These are phyloP conservation scores for Vigna reflexopilosa DNA, from an alignment of 306 rosid species.

Conservation along the genomic window DNA sequence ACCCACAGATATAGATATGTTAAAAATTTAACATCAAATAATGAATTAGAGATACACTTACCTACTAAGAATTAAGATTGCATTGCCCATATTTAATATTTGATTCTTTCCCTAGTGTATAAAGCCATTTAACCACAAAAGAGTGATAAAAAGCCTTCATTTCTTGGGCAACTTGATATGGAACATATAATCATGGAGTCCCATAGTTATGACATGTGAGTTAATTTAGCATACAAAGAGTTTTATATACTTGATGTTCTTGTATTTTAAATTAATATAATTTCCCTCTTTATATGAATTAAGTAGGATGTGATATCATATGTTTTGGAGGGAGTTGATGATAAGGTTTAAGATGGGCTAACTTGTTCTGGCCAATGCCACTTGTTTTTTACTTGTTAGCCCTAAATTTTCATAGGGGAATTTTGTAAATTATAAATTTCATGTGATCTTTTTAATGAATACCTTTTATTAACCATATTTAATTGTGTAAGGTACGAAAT, in stretches of 20 bases:
- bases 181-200: constrained; percentile 93
- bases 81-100: too few relatives aligned
- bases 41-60: too few relatives aligned
- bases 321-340: constrained; percentile 31
- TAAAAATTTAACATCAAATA: too few relatives aligned
- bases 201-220: constrained; percentile 95
- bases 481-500: constrained; percentile 11
- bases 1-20: too few relatives aligned
- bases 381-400: too few relatives aligned
- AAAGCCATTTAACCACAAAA: background rate
- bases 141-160: constrained; percentile 63
- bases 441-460: background rate
- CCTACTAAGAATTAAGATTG: too few relatives aligned
- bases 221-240: constrained; percentile 19
- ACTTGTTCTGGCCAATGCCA: too few relatives aligned
- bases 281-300: background rate
- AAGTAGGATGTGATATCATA: constrained; percentile 3
- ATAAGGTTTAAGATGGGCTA: background rate
- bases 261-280: constrained; percentile 26
- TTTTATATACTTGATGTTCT: constrained; percentile 6
- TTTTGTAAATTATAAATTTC: too few relatives aligned
- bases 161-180: constrained; percentile 95
- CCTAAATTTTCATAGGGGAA: too few relatives aligned
- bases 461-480: constrained; percentile 1
- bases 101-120: too few relatives aligned